Base-by-base conservation (phyloP, 495 filamentous ascomycete species). In the Penicillium angulare region DNA sequence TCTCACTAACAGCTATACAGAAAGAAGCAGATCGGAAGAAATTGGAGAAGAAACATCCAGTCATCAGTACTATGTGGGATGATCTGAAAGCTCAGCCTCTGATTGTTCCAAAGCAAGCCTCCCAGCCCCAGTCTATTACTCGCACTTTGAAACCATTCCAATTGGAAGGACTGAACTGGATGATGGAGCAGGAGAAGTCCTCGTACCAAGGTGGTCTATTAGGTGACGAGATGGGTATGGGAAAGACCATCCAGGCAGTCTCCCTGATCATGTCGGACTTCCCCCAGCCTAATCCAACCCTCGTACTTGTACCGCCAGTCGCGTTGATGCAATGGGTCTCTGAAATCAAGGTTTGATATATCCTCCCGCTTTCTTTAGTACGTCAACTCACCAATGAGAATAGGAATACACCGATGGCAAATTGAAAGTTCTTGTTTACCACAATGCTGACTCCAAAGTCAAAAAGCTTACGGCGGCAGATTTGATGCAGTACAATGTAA, bases 241-340 rank as follows among this genome's bases (percentile, higher is more conserved):
- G 93, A 23, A 98, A 98, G 75, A 98, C 93, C 0, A 97, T 98
- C 32, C 93, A 98, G 64, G 91, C 93, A 2, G 91, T 98, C 6
- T 95, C 92, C 7, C 77, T 97, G 12, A 89, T 98, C 64, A 98
- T 97, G 92, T 95, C 91, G 6, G 92, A 98, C 63, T 96, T 87
- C 56, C 91, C 92, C 15, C 87, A 86, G 26, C 82, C 84, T 43
- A 66, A 83, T 26, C 90, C 93, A 5, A 89, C 92, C 3, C 73
- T 98, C 6, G 93, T 98, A 6, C 78, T 97, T 34, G 89, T 95
- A 1, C 93, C 93, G 12, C 95, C 93, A 3, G 93, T 98, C 46
- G 93, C 93, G 50, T 68, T 98, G 29, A 93, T 96, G 86, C 93
- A 98, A 64, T 98, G 93, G 93, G 86, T 88, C 49, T 86, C 86